Base-by-base conservation (phyloP, 2,329 filamentous ascomycete species). In the Trichoderma gracile region DNA sequence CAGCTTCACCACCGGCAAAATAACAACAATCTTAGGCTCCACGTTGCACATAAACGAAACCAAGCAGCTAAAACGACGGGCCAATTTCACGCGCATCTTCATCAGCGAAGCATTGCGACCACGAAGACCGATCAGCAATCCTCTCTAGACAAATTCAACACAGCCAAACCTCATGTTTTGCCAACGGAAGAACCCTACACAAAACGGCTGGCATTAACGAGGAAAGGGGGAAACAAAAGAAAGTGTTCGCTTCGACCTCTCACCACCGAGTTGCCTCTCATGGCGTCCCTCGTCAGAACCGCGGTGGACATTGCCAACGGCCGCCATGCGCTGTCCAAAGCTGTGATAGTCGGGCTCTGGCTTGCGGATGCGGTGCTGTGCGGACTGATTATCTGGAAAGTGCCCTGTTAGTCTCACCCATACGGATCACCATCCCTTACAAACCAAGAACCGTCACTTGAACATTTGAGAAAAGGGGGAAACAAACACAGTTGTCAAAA, bases 311-410 rank as follows among this genome's bases (percentile, higher is more conserved):
- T 85, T 21, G 78, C 79, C 65, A 80, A 76, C 57, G 82, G 84
- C 27, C 80, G 78, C 4, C 81, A 84, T 73, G 72, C 72, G 12
- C 76, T 86, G 54, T 83, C 84, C 8, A 77, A 74, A 66, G 72
- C 82, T 45, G 72, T 87, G 30, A 79, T 87, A 6, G 83, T 87
- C 0, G 78, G 87, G 3, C 81, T 97, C 6, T 81, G 95, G 69
- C 74, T 89, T 38, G 80, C 84, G 61, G 93, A 97, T 73, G 87
- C 86, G 8, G 76, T 85, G 19, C 84, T 97, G 23, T 95, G 91
- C 76, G 83, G 79, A 17, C 74, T 91, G 40, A 84, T 97, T 68
- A 90, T 97, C 68, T 88, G 86, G 83, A 93, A 88, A 75, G 83
- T 97, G 65, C 88, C 93, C 46, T 97, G 93, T 96, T 81, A 79